phyloP scores from a whole-genome alignment of 139 green algal species.

The Protoeuglena noctilucae region DNA sequence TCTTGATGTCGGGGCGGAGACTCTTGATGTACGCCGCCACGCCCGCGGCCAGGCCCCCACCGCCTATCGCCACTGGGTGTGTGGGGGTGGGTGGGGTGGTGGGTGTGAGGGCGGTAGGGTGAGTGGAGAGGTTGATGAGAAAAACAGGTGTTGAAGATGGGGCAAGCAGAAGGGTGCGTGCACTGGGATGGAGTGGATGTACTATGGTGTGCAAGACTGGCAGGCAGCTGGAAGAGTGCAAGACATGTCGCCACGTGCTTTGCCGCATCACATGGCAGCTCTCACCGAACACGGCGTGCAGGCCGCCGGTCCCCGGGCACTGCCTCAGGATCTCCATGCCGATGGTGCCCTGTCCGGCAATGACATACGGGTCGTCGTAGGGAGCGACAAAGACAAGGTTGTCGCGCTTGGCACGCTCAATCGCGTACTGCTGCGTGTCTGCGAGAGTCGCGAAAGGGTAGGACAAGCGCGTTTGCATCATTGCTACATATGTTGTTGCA shows the following conservation, averaged over 20 bases:
- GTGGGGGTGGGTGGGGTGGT: too few relatives aligned
- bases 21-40: constrained; percentile 78
- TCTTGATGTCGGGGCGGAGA: constrained; percentile 56
- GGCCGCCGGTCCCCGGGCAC: not conserved
- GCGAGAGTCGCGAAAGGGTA: not conserved
- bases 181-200: too few relatives aligned
- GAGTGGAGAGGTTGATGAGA: too few relatives aligned
- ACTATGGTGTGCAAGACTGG: too few relatives aligned
- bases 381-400: constrained; percentile 65
- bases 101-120: too few relatives aligned
- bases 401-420: constrained; percentile 30
- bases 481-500: too few relatives aligned
- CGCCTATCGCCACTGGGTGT: constrained; percentile 76
- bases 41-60: constrained; percentile 79
- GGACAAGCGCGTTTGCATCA: too few relatives aligned
- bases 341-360: constrained; percentile 87
- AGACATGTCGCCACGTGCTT: too few relatives aligned
- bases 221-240: too few relatives aligned
- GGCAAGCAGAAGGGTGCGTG: too few relatives aligned
- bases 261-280: too few relatives aligned
- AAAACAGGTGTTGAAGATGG: too few relatives aligned
- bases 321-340: constrained; percentile 80
- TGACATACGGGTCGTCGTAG: constrained; percentile 90
- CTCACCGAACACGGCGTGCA: not conserved
- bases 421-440: constrained; percentile 27